Conservation (phyloP, 1,284 basidiomycete species). For the Rhodotorula sp. region DNA sequence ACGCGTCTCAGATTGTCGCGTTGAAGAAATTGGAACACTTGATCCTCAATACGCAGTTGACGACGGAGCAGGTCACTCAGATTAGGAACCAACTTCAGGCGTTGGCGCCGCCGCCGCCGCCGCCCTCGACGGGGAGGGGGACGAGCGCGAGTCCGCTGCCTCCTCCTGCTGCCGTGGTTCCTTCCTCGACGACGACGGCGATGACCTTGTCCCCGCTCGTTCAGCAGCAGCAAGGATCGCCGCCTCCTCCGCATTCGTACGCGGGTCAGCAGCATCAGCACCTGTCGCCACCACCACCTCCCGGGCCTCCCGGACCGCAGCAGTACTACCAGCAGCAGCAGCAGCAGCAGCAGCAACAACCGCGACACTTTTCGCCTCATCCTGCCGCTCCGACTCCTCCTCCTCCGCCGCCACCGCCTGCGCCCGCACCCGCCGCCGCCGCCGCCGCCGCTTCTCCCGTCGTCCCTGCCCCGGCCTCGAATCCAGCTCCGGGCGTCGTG, state of each 20-base stretch:
- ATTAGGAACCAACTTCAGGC: conserved; percentile 73
- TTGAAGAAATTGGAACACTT: conserved; percentile 74
- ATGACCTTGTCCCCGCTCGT: not conserved
- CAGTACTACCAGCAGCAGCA: not conserved
- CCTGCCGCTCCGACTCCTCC: conserved; percentile 11
- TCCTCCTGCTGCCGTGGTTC: conserved; percentile 1
- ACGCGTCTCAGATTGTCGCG: conserved; percentile 63
- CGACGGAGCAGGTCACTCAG: conserved; percentile 73
- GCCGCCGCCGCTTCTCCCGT: conserved; percentile 31
- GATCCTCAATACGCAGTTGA: conserved; percentile 70
- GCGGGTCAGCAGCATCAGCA: conserved; percentile 12
- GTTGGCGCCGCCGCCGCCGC: conserved; percentile 59
- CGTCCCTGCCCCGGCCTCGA: too few species aligned
- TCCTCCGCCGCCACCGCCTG: conserved; percentile 43
- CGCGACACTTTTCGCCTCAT: not conserved
- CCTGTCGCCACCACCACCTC: conserved; percentile 44
- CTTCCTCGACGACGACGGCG: conserved; percentile 27
- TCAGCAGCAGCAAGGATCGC: too few species aligned
- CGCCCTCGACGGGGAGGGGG: conserved; percentile 6
- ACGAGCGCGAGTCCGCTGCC: conserved; percentile 1
- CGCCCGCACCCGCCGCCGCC: conserved; percentile 32
- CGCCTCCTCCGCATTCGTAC: too few species aligned
- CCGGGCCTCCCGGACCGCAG: not conserved
- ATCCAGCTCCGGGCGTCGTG: not conserved
- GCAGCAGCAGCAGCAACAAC: not conserved